These are phyloP conservation scores for Styphnolobium japonicum DNA, from an alignment of 306 rosid genomes.

Conservation along the genomic window DNA sequence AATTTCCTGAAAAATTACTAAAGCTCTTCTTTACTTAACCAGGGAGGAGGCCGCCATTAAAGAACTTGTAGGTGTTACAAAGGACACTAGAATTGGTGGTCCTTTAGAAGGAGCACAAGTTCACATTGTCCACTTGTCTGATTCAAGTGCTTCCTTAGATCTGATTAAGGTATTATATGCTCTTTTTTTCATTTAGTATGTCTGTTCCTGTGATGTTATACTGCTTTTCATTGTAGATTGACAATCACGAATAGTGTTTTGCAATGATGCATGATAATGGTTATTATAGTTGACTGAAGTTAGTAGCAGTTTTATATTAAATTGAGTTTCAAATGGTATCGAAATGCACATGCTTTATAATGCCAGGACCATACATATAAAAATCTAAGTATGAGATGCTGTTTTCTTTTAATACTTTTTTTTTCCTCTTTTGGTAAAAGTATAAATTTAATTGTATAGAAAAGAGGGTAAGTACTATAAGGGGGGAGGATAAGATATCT, in stretches of 20 bases:
- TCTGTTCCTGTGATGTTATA: not conserved
- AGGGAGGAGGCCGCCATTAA: constrained; percentile 94
- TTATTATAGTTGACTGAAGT: not conserved
- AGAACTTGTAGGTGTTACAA: constrained; percentile 68
- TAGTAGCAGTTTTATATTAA: not conserved
- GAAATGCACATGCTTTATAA: not conserved
- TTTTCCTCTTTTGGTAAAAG: not conserved
- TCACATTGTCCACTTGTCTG: constrained; percentile 95
- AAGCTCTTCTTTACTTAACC: constrained; percentile 26
- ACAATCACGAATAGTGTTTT: not conserved
- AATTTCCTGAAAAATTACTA: not conserved
- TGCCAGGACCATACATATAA: not conserved
- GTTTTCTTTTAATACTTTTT: not conserved
- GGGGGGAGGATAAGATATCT: too few relatives aligned
- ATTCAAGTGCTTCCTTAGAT: constrained; percentile 74
- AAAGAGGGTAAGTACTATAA: not conserved
- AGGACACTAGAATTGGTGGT: constrained; percentile 73
- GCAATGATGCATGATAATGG: not conserved
- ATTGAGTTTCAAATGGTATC: not conserved
- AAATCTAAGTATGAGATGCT: not conserved
- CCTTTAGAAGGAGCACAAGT: constrained; percentile 89
- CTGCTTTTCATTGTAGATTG: not conserved
- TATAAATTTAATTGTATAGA: not conserved
- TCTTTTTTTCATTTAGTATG: constrained; percentile 10
- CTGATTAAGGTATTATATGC: constrained; percentile 65